phyloP scores from a whole-genome alignment of 805 yeast genomes.

The Candida golubevii region DNA sequence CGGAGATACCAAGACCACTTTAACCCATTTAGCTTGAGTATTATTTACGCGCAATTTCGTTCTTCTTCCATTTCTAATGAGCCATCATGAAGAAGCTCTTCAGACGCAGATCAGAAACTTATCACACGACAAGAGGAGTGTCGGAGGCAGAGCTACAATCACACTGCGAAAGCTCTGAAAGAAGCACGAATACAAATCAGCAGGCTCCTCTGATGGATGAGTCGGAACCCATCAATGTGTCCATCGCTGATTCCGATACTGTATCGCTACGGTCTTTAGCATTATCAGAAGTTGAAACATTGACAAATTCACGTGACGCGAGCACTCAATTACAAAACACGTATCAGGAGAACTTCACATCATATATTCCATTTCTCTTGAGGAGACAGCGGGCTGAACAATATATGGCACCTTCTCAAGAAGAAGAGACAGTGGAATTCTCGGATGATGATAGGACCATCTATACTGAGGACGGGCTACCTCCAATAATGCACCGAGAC shows the following conservation, averaged over 20 bases:
- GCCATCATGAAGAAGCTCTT: neutral
- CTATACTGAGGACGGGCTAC: slow-evolving; percentile 3
- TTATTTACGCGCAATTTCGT: too few species aligned
- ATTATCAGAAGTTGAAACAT: slow-evolving; percentile 37
- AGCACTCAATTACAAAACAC: slow-evolving; percentile 33
- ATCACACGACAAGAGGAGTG: neutral
- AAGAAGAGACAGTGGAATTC: neutral
- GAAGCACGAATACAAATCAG: neutral
- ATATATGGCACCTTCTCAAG: neutral
- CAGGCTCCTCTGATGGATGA: neutral
- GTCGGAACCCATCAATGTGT: neutral
- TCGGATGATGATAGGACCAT: slow-evolving; percentile 13
- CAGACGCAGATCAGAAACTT: neutral
- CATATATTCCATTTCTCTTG: slow-evolving; percentile 36
- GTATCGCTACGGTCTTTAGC: slow-evolving; percentile 18
- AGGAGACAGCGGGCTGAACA: slow-evolving; percentile 24
- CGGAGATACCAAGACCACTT: too few species aligned
- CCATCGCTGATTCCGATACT: slow-evolving; percentile 2
- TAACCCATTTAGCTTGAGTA: too few species aligned
- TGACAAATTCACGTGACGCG: slow-evolving; percentile 20
- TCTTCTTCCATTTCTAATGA: neutral
- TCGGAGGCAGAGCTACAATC: neutral
- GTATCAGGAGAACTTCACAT: slow-evolving; percentile 34
- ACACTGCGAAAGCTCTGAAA: neutral
- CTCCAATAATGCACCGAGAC: slow-evolving; percentile 20